Conservation (phyloP, 2,329 filamentous ascomycete species). For the Cercospora sojina region DNA sequence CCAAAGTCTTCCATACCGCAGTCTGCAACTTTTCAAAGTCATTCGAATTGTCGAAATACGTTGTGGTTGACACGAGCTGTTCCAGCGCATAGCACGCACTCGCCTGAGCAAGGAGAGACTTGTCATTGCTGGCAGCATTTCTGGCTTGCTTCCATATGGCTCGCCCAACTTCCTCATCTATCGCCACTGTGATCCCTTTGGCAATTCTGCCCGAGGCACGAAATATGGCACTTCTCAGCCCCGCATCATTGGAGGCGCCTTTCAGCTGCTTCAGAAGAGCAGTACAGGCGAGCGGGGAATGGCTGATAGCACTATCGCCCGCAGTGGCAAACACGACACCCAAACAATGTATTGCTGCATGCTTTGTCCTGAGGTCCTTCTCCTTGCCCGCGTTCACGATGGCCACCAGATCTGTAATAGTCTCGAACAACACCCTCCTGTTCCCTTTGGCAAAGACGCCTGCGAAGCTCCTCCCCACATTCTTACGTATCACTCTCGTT, state of each 20-base stretch:
- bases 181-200: conserved; percentile 69
- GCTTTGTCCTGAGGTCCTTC: conserved; percentile 73
- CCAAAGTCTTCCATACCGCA: conserved; percentile 80
- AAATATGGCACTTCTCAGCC: conserved; percentile 76
- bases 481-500: conserved; percentile 85
- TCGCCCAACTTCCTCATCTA: conserved; percentile 81
- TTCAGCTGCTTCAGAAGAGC: conserved; percentile 78
- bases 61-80: conserved; percentile 67
- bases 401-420: conserved; percentile 79
- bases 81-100: conserved; percentile 78
- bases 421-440: conserved; percentile 88
- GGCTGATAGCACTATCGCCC: conserved; percentile 84
- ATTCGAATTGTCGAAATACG: conserved; percentile 80
- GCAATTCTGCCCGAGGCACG: conserved; percentile 72
- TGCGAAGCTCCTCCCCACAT: conserved; percentile 78
- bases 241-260: conserved; percentile 73
- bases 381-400: conserved; percentile 78
- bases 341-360: conserved; percentile 82
- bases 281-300: conserved; percentile 72
- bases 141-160: conserved; percentile 93
- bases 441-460: conserved; percentile 83
- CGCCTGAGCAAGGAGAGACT: conserved; percentile 75
- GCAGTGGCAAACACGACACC: conserved; percentile 89
- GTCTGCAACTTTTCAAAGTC: conserved; percentile 89
- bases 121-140: conserved; percentile 73